phyloP scores from a whole-genome alignment of 768 basidiomycete species.

The Myochromella boudieri region DNA sequence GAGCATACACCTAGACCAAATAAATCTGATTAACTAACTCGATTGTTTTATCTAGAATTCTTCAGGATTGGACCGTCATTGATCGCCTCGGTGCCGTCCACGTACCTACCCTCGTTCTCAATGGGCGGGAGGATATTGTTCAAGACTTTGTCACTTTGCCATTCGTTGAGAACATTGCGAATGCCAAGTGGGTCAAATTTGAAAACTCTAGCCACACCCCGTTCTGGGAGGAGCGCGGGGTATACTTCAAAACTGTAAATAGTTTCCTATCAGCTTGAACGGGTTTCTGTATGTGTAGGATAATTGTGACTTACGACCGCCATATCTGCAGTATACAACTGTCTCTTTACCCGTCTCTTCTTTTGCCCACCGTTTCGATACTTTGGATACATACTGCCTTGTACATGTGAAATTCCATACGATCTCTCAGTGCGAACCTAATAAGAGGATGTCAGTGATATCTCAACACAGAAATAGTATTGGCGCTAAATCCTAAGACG shows the following conservation, averaged over 20 bases:
- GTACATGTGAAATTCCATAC: too few relatives aligned
- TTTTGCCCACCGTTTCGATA: background rate
- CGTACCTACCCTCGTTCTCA: constrained; percentile 39
- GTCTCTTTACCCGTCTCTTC: background rate
- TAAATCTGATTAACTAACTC: constrained; percentile 14
- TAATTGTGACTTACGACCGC: background rate
- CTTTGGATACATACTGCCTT: too few relatives aligned
- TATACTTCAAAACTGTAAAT: constrained; percentile 35
- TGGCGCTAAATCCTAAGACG: too few relatives aligned
- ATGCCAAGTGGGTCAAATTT: constrained; percentile 45
- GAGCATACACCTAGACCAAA: background rate
- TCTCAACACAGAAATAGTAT: too few relatives aligned
- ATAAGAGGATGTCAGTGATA: too few relatives aligned
- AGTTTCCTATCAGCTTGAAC: constrained; percentile 28
- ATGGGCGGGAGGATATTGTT: constrained; percentile 40
- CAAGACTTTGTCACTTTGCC: constrained; percentile 38
- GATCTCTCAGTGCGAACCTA: too few relatives aligned
- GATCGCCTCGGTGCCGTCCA: constrained; percentile 39
- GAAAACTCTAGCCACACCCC: constrained; percentile 44
- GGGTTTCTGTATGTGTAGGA: background rate
- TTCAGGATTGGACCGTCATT: constrained; percentile 45
- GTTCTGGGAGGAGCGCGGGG: constrained; percentile 40
- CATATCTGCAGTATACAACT: background rate
- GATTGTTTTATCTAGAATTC: constrained; percentile 5
- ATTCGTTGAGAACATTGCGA: constrained; percentile 35